Evolutionary conservation across 441 rosid genomes (phyloP).

Genomic region (Pelargonium fulgidum): DNA sequence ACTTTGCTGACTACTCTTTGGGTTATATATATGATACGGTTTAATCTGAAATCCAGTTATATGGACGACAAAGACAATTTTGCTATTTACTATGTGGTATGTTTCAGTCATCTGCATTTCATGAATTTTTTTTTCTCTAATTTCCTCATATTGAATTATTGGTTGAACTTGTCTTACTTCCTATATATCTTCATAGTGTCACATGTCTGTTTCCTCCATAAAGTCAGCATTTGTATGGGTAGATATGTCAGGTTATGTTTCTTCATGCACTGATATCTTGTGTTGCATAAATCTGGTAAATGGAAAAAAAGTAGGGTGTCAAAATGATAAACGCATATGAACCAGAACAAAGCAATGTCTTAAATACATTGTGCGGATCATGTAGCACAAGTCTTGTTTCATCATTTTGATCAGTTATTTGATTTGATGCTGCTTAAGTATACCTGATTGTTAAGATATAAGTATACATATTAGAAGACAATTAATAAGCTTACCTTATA

Average conservation of each 20-base stretch:
- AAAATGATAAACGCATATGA: not conserved
- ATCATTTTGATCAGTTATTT: not conserved
- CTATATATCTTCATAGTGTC: not conserved
- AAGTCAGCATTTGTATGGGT: not conserved
- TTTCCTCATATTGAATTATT: not conserved
- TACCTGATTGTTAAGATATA: not conserved
- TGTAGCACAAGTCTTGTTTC: not conserved
- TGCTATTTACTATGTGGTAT: slow-evolving; percentile 73
- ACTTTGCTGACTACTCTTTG: slow-evolving; percentile 90
- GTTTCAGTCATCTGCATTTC: not conserved
- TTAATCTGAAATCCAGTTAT: slow-evolving; percentile 80
- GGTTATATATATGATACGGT: slow-evolving; percentile 96
- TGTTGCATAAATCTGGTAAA: not conserved
- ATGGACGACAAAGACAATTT: slow-evolving; percentile 97
- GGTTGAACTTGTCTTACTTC: not conserved
- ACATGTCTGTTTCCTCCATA: not conserved
- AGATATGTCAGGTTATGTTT: not conserved
- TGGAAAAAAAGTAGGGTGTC: not conserved
- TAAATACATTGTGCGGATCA: not conserved
- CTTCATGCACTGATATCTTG: not conserved
- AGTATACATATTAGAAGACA: not conserved
- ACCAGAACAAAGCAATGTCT: not conserved
- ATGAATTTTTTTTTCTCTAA: slow-evolving; percentile 24
- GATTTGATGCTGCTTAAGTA: not conserved
- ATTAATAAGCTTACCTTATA: not conserved